These are phyloP conservation scores for Ramularia endophylla DNA, from an alignment of 2,329 filamentous ascomycete species.

Conservation along the genomic window DNA sequence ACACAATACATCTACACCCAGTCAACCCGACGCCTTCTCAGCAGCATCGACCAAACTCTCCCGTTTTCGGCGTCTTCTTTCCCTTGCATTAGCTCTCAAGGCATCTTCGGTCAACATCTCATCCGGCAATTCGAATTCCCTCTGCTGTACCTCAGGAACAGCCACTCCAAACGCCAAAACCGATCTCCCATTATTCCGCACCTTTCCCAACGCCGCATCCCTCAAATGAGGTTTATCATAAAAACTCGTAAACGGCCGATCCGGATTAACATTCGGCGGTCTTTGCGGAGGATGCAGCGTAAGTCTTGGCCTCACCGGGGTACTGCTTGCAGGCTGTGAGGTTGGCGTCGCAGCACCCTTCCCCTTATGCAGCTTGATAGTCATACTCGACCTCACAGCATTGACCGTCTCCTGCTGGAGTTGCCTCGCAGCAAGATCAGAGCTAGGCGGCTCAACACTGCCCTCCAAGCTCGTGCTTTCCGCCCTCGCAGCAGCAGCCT, in stretches of 20 bases:
- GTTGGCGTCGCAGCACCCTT: conserved; percentile 25
- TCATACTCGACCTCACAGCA: conserved; percentile 35
- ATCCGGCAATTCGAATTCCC: conserved; percentile 69
- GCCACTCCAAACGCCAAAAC: conserved; percentile 75
- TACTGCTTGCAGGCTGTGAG: conserved; percentile 11
- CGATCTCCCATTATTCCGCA: conserved; percentile 59
- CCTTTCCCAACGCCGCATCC: conserved; percentile 68
- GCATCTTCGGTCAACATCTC: conserved; percentile 50
- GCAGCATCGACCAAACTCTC: conserved; percentile 35
- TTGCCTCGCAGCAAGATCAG: conserved; percentile 67
- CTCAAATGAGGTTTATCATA: conserved; percentile 75
- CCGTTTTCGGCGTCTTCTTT: conserved; percentile 56
- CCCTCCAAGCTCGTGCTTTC: conserved; percentile 39
- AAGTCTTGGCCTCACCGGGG: conserved; percentile 5
- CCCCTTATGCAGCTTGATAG: conserved; percentile 26
- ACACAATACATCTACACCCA: too few relatives aligned
- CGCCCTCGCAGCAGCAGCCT: conserved; percentile 51
- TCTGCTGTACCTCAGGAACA: conserved; percentile 64
- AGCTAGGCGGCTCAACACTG: conserved; percentile 53
- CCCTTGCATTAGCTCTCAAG: conserved; percentile 54
- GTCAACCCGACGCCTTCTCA: conserved; percentile 1
- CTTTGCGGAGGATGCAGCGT: conserved; percentile 19
- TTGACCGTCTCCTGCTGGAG: conserved; percentile 65
- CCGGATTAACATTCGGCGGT: conserved; percentile 28
- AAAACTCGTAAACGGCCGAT: conserved; percentile 66